Conservation (phyloP, 2,329 filamentous ascomycete genomes). For the Epichloe elymi region DNA sequence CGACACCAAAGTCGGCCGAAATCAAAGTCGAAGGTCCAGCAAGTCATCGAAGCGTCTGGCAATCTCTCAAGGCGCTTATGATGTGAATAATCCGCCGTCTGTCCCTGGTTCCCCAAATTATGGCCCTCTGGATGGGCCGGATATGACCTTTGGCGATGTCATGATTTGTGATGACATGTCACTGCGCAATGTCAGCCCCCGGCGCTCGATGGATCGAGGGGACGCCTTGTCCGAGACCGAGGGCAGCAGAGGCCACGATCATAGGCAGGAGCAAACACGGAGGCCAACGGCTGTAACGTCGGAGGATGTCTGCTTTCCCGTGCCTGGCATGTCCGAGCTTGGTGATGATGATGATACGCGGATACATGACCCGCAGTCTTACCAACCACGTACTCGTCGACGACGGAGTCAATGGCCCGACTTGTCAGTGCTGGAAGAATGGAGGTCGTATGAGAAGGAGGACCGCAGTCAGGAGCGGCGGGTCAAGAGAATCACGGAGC, state of each 20-base stretch:
- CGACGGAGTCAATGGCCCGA: slow-evolving; percentile 75
- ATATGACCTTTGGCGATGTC: slow-evolving; percentile 52
- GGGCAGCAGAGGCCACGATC: slow-evolving; percentile 12
- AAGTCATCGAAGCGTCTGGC: slow-evolving; percentile 34
- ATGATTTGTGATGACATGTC: slow-evolving; percentile 56
- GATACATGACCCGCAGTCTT: slow-evolving; percentile 27
- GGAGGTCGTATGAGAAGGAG: slow-evolving; percentile 84
- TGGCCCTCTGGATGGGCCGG: slow-evolving; percentile 32
- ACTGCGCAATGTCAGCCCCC: slow-evolving; percentile 18
- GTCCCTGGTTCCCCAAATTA: slow-evolving; percentile 48
- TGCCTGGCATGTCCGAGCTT: slow-evolving; percentile 57
- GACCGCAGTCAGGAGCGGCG: slow-evolving; percentile 64
- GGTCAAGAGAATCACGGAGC: slow-evolving; percentile 86
- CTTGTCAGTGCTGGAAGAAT: slow-evolving; percentile 70
- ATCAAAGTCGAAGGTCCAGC: slow-evolving; percentile 33
- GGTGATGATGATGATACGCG: slow-evolving; percentile 65
- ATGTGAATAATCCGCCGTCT: slow-evolving; percentile 57
- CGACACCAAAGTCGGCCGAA: slow-evolving; percentile 22
- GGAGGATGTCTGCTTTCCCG: slow-evolving; percentile 87
- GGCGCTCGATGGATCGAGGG: slow-evolving; percentile 16
- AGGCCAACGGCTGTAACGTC: slow-evolving; percentile 54
- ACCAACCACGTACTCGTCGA: slow-evolving; percentile 33
- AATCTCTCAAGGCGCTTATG: slow-evolving; percentile 29
- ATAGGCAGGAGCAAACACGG: slow-evolving; percentile 16
- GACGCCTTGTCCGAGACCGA: slow-evolving; percentile 20